A percentile compares a stretch with the other conserved stretches of the same genome.
Evolutionary conservation across 306 rosid species (phyloP).

Genomic region (Lablab purpureus): DNA sequence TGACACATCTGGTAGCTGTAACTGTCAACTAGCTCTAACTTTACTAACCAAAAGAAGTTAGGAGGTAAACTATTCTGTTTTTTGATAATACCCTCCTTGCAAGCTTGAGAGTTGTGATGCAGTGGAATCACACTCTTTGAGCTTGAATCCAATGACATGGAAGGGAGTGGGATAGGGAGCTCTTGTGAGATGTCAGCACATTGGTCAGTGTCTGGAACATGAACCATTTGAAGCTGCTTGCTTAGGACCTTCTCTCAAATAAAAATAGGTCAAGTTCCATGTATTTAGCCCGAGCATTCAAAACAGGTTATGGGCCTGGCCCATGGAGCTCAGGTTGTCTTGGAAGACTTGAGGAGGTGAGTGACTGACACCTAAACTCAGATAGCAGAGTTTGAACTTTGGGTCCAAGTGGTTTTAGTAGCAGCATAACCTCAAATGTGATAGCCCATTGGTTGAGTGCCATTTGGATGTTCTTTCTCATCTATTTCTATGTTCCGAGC

Average conservation of each 20-base stretch:
- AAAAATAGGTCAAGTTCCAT: not conserved
- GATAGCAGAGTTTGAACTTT: not conserved
- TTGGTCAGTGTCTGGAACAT: not conserved
- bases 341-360: not conserved
- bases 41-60: not conserved
- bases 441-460: slow-evolving; percentile 1
- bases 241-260: not conserved
- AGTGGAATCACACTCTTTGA: not conserved
- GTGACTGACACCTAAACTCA: not conserved
- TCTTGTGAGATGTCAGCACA: not conserved
- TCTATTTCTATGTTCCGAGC: not conserved
- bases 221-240: not conserved
- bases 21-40: not conserved
- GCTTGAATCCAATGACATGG: not conserved
- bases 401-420: not conserved
- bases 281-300: not conserved
- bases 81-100: not conserved
- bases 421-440: slow-evolving; percentile 10
- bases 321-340: not conserved
- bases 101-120: not conserved
- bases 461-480: slow-evolving; percentile 13
- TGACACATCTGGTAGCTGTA: not conserved
- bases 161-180: not conserved
- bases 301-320: not conserved
- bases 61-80: not conserved